Conservation (phyloP, 1,284 basidiomycete genomes). For the Malassezia dermatis region DNA sequence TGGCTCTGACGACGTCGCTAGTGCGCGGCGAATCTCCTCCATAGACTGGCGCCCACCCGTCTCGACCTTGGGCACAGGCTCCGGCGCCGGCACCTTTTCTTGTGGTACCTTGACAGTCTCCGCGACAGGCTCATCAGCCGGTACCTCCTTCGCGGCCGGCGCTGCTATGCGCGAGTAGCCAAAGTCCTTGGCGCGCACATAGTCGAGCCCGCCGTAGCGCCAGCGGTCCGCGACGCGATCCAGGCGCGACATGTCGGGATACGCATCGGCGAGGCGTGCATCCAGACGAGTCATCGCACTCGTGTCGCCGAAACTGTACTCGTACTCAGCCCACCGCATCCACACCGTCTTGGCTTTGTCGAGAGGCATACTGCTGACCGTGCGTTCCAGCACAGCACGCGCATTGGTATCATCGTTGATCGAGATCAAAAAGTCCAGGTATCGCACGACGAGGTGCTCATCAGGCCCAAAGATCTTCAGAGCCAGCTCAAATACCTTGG, state of each 20-base stretch:
- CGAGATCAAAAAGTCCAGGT: conserved; percentile 82
- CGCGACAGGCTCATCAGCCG: not conserved
- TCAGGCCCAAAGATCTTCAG: conserved; percentile 73
- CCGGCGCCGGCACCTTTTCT: not conserved
- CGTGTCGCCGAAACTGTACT: conserved; percentile 89
- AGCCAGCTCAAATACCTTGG: conserved; percentile 88
- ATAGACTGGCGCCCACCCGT: conserved; percentile 10
- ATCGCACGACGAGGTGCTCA: conserved; percentile 65
- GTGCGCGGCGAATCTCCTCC: conserved; percentile 16
- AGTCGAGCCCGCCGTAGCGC: conserved; percentile 75
- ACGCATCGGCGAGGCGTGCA: conserved; percentile 72
- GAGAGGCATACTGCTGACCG: conserved; percentile 66
- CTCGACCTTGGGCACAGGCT: not conserved
- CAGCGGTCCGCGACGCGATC: conserved; percentile 83
- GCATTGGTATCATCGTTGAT: conserved; percentile 95
- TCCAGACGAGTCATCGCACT: conserved; percentile 79
- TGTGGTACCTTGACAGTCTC: not conserved
- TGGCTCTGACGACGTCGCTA: conserved; percentile 3
- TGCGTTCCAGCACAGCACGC: conserved; percentile 83
- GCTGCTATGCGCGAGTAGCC: conserved; percentile 51
- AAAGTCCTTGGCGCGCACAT: conserved; percentile 76
- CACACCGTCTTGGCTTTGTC: conserved; percentile 75
- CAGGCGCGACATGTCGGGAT: conserved; percentile 74
- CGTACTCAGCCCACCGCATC: conserved; percentile 90
- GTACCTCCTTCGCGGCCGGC: not conserved